Percentiles rank a stretch among this genome's conserved stretches.
Evolutionary conservation across 805 yeast species (phyloP).

Genomic region (Starmerella bombi): DNA sequence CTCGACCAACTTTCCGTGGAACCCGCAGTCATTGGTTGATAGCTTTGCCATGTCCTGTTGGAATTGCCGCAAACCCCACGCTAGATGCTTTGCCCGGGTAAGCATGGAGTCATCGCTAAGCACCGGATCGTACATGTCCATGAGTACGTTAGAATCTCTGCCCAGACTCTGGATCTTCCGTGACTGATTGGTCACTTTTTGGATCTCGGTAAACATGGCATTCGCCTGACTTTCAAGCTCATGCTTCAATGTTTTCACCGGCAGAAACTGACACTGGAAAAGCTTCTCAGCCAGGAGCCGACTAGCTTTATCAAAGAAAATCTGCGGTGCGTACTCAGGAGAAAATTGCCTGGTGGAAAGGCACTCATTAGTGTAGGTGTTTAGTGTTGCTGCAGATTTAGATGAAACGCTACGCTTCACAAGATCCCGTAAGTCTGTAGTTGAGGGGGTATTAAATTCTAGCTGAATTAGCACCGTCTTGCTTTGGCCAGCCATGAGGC

Average conservation of each 20-base stretch:
- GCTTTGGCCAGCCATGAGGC: conserved; percentile 9
- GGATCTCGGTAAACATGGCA: neutral
- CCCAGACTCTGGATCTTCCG: neutral
- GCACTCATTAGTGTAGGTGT: neutral
- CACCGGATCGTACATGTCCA: neutral
- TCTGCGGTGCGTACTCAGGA: neutral
- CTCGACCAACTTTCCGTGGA: neutral
- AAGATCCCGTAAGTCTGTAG: neutral
- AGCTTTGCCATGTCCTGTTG: neutral
- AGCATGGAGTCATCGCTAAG: neutral
- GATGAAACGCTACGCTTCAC: neutral
- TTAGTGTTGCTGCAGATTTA: conserved; percentile 1
- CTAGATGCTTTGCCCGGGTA: conserved; percentile 2
- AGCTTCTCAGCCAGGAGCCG: conserved; percentile 1
- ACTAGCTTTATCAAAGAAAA: conserved; percentile 7
- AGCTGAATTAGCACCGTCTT: conserved; percentile 5
- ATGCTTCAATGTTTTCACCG: neutral
- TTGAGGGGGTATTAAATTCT: neutral
- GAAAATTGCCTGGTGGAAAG: neutral
- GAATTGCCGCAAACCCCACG: conserved; percentile 2
- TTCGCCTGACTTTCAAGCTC: neutral
- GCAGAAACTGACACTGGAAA: neutral
- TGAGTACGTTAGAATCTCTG: neutral
- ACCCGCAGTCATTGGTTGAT: neutral
- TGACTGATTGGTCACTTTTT: neutral